These are phyloP conservation scores for Yamadazyma tumulicola DNA, from an alignment of 805 yeast genomes.

Conservation along the genomic window DNA sequence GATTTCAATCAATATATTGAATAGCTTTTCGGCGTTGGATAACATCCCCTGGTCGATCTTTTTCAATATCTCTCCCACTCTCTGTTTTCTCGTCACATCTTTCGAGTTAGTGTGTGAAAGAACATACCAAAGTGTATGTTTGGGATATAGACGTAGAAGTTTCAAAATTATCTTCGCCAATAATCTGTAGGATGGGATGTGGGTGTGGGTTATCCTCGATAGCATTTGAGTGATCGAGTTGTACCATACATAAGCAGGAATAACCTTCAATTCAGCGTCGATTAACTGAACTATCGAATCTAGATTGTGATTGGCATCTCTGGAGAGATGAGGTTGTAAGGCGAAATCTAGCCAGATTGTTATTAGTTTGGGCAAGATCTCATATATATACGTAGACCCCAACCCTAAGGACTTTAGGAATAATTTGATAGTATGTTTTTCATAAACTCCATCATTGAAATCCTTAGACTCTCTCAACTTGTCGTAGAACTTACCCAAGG, in stretches of 20 bases:
- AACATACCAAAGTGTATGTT: conserved; percentile 82
- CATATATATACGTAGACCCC: conserved; percentile 68
- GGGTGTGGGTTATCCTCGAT: conserved; percentile 70
- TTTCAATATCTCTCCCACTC: conserved; percentile 16
- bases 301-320: conserved; percentile 26
- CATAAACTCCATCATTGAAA: conserved; percentile 47
- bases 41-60: not conserved
- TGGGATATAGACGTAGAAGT: conserved; percentile 66
- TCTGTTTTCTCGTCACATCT: conserved; percentile 24
- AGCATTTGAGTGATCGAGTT: conserved; percentile 81
- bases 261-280: conserved; percentile 24
- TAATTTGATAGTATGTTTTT: conserved; percentile 50
- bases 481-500: conserved; percentile 74
- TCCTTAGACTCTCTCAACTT: conserved; percentile 69
- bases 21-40: conserved; percentile 9
- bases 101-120: conserved; percentile 65
- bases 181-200: conserved; percentile 50
- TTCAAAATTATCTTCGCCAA: conserved; percentile 55
- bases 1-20: conserved; percentile 41
- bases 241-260: conserved; percentile 64
- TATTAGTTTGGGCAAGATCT: conserved; percentile 84
- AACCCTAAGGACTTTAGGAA: conserved; percentile 58
- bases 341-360: conserved; percentile 88
- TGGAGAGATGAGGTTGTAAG: conserved; percentile 20
- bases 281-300: conserved; percentile 2